Conservation (phyloP, 1,139 yeast species). For the Geotrichum histeridarum region DNA sequence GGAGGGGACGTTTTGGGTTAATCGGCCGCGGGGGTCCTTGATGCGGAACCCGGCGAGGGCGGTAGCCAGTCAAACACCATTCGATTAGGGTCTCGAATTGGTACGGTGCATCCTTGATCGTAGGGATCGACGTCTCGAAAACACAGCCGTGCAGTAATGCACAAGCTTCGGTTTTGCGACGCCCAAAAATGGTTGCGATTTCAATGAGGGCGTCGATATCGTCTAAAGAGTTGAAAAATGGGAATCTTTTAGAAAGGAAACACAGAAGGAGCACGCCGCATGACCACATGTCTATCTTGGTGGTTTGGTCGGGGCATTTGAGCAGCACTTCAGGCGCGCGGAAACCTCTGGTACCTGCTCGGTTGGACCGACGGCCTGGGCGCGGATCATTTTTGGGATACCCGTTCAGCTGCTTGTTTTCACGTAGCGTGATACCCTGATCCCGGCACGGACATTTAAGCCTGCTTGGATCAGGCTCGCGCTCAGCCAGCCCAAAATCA, state of each 20-base stretch:
- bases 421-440: conserved; percentile 4
- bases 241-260: conserved; percentile 66
- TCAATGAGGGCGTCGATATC: conserved; percentile 90
- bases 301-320: conserved; percentile 79
- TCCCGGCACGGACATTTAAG: conserved; percentile 15
- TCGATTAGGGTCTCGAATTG: conserved; percentile 34
- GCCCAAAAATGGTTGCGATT: conserved; percentile 77
- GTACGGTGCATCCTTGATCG: conserved; percentile 23
- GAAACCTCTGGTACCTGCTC: conserved; percentile 97
- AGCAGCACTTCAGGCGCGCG: conserved; percentile 91
- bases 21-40: not conserved
- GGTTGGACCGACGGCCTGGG: conserved; percentile 86
- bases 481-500: conserved; percentile 88
- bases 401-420: conserved; percentile 29
- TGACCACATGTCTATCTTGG: conserved; percentile 86
- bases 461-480: not conserved
- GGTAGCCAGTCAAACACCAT: conserved; percentile 33
- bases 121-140: conserved; percentile 60
- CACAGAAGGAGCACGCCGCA: conserved; percentile 83
- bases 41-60: conserved; percentile 15
- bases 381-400: conserved; percentile 42
- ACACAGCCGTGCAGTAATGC: conserved; percentile 88
- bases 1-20: conserved; percentile 27
- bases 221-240: conserved; percentile 83
- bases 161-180: conserved; percentile 63